A percentile compares a stretch with the other conserved stretches of the same genome.
phyloP scores from a whole-genome alignment of 2,329 filamentous ascomycete species.

The Fusarium foetens region DNA sequence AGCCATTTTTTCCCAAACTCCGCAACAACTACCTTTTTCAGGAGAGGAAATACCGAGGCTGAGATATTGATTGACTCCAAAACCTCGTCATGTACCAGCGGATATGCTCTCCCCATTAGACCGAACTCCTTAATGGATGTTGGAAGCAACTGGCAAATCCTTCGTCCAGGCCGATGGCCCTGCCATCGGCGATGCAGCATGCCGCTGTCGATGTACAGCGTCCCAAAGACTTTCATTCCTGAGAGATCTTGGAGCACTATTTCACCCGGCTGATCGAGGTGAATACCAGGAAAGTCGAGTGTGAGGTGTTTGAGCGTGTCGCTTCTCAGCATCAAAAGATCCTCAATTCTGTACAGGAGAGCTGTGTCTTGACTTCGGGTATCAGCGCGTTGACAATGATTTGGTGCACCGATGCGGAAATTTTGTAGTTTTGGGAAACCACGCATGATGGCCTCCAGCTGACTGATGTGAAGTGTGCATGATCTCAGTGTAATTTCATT shows the following conservation, averaged over 20 bases:
- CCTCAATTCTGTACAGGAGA: not conserved
- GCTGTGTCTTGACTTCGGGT: fast-evolving
- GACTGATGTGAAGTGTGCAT: fast-evolving
- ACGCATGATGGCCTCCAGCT: not conserved
- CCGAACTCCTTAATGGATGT: not conserved
- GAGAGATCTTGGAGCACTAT: not conserved
- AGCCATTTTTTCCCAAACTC: fast-evolving
- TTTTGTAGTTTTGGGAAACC: not conserved
- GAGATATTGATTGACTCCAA: not conserved
- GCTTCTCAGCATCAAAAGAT: not conserved
- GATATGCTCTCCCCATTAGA: fast-evolving
- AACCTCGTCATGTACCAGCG: not conserved
- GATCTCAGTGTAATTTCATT: not conserved
- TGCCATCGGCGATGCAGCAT: not conserved
- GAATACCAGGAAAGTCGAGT: not conserved
- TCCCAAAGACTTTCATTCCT: not conserved
- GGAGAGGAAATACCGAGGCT: not conserved
- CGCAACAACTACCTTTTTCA: not conserved
- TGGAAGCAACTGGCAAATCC: not conserved
- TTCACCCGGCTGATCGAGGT: too few species aligned
- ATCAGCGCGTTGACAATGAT: not conserved
- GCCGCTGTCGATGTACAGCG: not conserved
- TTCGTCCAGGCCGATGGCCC: fast-evolving
- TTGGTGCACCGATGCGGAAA: not conserved
- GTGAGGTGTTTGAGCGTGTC: not conserved